Evolutionary conservation across 2,329 filamentous ascomycete species (phyloP).

Genomic region (Phaeosphaeriaceae sp.): DNA sequence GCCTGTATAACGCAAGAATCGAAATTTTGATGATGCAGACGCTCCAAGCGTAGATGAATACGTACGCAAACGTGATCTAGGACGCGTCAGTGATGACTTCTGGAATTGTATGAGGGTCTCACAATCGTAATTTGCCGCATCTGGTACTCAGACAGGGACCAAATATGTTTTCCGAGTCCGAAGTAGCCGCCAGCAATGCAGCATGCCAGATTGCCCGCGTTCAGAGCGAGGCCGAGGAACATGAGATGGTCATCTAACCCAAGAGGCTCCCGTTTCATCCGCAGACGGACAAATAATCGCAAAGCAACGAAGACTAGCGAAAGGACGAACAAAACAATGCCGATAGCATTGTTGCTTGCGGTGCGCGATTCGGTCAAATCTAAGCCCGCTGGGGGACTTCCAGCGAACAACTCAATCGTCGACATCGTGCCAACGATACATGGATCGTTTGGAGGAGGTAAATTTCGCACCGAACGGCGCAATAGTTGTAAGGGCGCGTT

Average conservation of each 20-base stretch:
- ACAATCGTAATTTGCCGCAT: constrained; percentile 36
- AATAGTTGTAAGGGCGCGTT: neutral
- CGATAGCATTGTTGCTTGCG: constrained; percentile 28
- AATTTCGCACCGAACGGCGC: neutral
- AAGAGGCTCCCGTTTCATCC: constrained; percentile 21
- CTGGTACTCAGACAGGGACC: constrained; percentile 25
- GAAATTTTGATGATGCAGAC: constrained; percentile 35
- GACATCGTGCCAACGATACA: neutral
- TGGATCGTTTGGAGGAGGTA: neutral
- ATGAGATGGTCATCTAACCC: constrained; percentile 33
- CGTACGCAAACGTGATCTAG: constrained; percentile 35
- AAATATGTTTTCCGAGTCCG: constrained; percentile 35
- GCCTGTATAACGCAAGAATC: constrained; percentile 32
- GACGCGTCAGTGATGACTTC: neutral
- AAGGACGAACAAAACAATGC: constrained; percentile 25
- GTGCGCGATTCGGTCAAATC: constrained; percentile 30
- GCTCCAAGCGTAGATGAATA: constrained; percentile 36
- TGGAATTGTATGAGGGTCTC: neutral
- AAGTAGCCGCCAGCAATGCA: constrained; percentile 34
- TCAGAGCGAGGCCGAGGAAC: constrained; percentile 26
- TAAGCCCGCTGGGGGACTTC: constrained; percentile 21
- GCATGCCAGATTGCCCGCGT: constrained; percentile 31
- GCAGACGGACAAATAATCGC: constrained; percentile 24
- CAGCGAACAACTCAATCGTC: constrained; percentile 3
- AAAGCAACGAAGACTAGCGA: constrained; percentile 28